A percentile compares a stretch with the other conserved stretches of the same genome.
Conservation (phyloP, 306 rosid genomes). For the Castanospermum australe region DNA sequence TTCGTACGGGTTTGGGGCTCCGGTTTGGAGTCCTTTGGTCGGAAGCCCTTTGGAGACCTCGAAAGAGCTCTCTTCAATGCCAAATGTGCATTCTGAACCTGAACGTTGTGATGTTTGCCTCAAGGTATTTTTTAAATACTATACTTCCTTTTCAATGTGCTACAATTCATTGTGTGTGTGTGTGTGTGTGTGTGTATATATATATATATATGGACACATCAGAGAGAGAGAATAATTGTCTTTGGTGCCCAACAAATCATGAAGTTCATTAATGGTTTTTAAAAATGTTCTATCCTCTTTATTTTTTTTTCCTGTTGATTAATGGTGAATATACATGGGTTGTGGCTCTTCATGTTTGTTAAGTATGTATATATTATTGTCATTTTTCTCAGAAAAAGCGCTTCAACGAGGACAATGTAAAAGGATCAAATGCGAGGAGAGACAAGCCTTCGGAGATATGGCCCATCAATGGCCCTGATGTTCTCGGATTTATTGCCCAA, state of each 20-base stretch:
- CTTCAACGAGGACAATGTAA: slow-evolving; percentile 23
- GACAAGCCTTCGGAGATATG: slow-evolving; percentile 21
- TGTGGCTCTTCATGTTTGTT: background rate
- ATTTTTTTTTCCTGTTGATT: background rate
- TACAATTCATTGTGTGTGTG: too few relatives aligned
- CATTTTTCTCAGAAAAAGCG: slow-evolving; percentile 53
- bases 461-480: slow-evolving; percentile 34
- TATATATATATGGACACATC: background rate
- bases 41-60: slow-evolving; percentile 55
- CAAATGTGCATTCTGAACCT: slow-evolving; percentile 45
- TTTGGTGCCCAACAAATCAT: background rate
- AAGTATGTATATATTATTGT: background rate
- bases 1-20: slow-evolving; percentile 29
- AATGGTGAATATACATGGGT: background rate
- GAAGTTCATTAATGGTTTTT: background rate
- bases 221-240: background rate
- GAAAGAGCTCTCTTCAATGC: slow-evolving; percentile 88
- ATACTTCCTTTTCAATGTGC: background rate
- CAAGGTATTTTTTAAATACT: slow-evolving; percentile 46
- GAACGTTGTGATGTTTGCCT: slow-evolving; percentile 42
- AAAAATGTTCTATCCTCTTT: background rate
- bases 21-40: slow-evolving; percentile 18
- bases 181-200: too few relatives aligned
- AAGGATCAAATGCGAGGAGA: slow-evolving; percentile 24
- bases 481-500: slow-evolving; percentile 32